Evolutionary conservation across 2,329 filamentous ascomycete species (phyloP), one percentile per base, ranked within the genome.

Genomic region (Fusarium sp.): DNA sequence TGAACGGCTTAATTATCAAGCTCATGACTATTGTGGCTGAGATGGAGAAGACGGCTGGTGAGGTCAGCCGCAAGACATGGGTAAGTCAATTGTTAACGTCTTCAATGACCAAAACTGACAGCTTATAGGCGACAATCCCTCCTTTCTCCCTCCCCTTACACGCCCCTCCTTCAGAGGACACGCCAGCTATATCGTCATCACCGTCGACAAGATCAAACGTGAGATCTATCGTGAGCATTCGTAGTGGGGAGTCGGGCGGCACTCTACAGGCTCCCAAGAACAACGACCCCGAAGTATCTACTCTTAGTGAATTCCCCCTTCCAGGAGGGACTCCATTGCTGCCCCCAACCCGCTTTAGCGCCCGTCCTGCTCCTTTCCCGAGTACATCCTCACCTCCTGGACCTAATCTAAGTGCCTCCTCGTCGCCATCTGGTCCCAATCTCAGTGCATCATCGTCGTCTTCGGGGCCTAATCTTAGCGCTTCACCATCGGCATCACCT

Each of bases 41-140:
- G 78, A 97, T 98, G 86, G 91, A 97, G 78, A 91, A 90, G 78
- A 91, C 93, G 76, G 94, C 94, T 46, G 94, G 92, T 16, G 90
- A 94, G 76, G 92, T 95, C 43, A 97, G 93, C 82, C 89, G 94
- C 56, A 90, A 90, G 77, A 92, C 90, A 77, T 89, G 89, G 85
- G 92, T 93, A 86, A 82, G 90, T 80, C 28, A 18, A 7, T 4
- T 50, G 18, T 30, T 13, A 11, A 30, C 6, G 41, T 56, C 47
- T 31, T 4, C 28, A n/a, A 34, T 15, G 23, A 8, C 18, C 37
- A 7, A 58, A 31, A 13, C 70, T 75, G 60, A 75, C 52, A 6
- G n/a, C 34, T 7, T 12, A 9, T 40, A 76, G 74, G 71, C 74
- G 36, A 70, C 62, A 1, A 76, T 76, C 11, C 73, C 73, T 30